Evolutionary conservation across 352 stramenopile genomes (phyloP), one percentile per base, ranked within the genome.

Genomic region (Thalassiosira sp.): DNA sequence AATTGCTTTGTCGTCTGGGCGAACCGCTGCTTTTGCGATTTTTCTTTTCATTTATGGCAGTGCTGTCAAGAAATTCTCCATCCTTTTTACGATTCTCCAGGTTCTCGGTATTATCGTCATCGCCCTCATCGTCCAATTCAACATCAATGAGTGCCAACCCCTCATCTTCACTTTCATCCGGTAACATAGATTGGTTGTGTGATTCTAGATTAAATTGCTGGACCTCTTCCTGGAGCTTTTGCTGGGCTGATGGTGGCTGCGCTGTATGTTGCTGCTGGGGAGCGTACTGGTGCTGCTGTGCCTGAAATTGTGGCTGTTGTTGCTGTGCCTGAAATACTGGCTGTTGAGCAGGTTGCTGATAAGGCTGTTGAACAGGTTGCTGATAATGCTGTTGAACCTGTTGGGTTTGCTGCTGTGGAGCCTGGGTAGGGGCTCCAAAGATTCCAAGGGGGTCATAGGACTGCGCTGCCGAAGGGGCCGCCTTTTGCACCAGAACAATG

Each of bases 101-200:
- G 10, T 54, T 5, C 33, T 42, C 33, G 11, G 33, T 11, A 42
- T 46, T 45, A 5, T 43, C 20, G 31, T 49, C 18, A 25, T 64
- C 46, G n/a, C 35, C 35, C n/a, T 79, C 49, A n/a, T 74, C 54
- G 15, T 80, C 69, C 59, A 83, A 65, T 65, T 82, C 75, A 24
- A 83, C 69, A 52, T 80, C 70, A 7, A 83, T 62, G 3, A 80
- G 57, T 11, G 69, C 75, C 28, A 80, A 31, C 22, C 74, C 74
- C 49, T 82, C 74, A 64, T 77, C 60, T 31, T 82, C 73, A 45
- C 45, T 61, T 22, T 66, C 60, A 46, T 76, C 52, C 20, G 62
- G 60, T 58, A 82, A 18, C 13, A 73, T 10, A 0, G 59, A 69
- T 20, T 49, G n/a, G n/a, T 48, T 62, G 43, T 15, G n/a, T 46